These are phyloP conservation scores for Tylopilus orsonianus DNA, from an alignment of 1,284 basidiomycete genomes.

Conservation along the genomic window DNA sequence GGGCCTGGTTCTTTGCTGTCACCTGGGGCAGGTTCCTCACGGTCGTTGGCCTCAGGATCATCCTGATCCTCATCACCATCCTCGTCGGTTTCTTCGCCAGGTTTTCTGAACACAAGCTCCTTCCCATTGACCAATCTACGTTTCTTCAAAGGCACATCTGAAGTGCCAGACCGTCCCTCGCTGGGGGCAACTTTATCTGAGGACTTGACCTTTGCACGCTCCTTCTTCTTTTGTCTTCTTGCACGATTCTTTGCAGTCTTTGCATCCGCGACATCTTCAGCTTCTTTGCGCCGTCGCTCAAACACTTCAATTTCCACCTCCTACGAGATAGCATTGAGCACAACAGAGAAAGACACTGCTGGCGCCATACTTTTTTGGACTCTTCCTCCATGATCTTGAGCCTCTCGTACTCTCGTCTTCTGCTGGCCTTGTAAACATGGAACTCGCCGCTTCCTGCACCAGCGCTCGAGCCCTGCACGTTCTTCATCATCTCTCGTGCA, in stretches of 20 bases:
- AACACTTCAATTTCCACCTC: conserved; percentile 32
- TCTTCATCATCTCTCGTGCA: conserved; percentile 96
- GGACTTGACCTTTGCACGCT: conserved; percentile 49
- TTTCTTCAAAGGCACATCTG: conserved; percentile 46
- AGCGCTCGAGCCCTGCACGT: conserved; percentile 91
- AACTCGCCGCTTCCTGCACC: conserved; percentile 95
- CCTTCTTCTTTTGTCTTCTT: conserved; percentile 89
- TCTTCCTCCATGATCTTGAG: conserved; percentile 89
- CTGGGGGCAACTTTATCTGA: conserved; percentile 27
- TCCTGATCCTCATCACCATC: conserved; percentile 38
- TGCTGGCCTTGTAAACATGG: conserved; percentile 96
- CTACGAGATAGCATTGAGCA: conserved; percentile 12
- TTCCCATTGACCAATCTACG: conserved; percentile 56
- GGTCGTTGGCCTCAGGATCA: conserved; percentile 3
- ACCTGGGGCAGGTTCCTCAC: conserved; percentile 12
- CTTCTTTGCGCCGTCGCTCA: conserved; percentile 32
- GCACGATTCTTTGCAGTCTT: conserved; percentile 93
- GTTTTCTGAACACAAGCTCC: conserved; percentile 55
- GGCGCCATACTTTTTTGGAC: conserved; percentile 60
- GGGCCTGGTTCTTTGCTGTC: conserved; percentile 6
- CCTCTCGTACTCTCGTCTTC: conserved; percentile 93
- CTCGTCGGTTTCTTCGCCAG: conserved; percentile 51
- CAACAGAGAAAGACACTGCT: neutral
- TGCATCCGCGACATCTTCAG: conserved; percentile 55
- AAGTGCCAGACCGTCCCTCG: conserved; percentile 23